Evolutionary conservation across 805 yeast species (phyloP).

Genomic region (Monosporozyma aerobia): DNA sequence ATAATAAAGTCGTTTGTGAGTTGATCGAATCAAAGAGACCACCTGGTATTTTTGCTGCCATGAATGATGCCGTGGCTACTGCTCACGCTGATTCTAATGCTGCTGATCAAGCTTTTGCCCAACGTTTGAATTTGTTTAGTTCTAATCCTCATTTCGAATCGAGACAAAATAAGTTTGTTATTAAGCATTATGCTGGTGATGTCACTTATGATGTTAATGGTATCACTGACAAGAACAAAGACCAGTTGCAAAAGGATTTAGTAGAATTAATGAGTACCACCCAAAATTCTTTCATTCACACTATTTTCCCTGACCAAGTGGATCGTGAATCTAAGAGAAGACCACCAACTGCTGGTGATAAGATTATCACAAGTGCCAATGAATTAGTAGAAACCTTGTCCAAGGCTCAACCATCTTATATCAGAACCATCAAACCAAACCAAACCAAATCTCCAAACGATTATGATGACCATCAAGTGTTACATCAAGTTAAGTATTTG

Average conservation of each 20-base stretch:
- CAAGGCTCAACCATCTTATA: slow-evolving; percentile 88
- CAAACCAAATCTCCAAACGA: slow-evolving; percentile 86
- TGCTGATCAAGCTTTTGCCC: slow-evolving; percentile 93
- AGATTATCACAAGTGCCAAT: slow-evolving; percentile 86
- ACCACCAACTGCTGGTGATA: slow-evolving; percentile 95
- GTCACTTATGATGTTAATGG: slow-evolving; percentile 82
- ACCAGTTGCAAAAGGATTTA: slow-evolving; percentile 81
- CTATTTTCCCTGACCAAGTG: slow-evolving; percentile 55
- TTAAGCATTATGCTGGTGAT: slow-evolving; percentile 98
- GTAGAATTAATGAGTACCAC: slow-evolving; percentile 71
- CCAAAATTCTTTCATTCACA: slow-evolving; percentile 48
- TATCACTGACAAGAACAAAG: slow-evolving; percentile 96
- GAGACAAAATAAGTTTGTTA: slow-evolving; percentile 75
- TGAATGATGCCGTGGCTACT: slow-evolving; percentile 94
- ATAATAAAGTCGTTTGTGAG: slow-evolving; percentile 93
- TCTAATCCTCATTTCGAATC: slow-evolving; percentile 81
- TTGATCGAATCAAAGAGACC: slow-evolving; percentile 89
- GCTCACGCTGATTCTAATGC: slow-evolving; percentile 97
- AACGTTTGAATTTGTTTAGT: slow-evolving; percentile 76
- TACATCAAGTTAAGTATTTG: slow-evolving; percentile 91
- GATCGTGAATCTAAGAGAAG: slow-evolving; percentile 65
- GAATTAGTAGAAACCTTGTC: slow-evolving; percentile 81
- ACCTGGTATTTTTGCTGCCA: slow-evolving; percentile 92
- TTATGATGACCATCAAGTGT: slow-evolving; percentile 78
- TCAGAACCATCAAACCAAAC: slow-evolving; percentile 95